Evolutionary conservation across 345 rosid genomes (phyloP).

Genomic region (Limnanthes douglasii): DNA sequence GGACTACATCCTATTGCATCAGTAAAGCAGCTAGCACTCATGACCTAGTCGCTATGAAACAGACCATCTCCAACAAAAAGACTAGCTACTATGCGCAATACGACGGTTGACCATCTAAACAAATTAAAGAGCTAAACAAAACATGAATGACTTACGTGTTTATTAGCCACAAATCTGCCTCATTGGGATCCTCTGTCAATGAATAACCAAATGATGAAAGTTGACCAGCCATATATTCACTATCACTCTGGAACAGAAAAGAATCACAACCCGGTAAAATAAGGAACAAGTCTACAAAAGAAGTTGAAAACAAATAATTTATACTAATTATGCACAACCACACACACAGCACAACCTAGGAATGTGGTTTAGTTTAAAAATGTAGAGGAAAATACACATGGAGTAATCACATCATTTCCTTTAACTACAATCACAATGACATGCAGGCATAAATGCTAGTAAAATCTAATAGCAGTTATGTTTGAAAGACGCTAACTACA

Average conservation of each 20-base stretch:
- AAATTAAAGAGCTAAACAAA: neutral
- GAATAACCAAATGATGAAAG: conserved; percentile 86
- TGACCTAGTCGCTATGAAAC: neutral
- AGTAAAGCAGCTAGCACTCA: neutral
- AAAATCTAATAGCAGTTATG: no score
- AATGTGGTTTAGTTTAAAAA: no score
- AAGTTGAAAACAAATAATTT: no score
- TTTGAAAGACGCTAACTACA: no score
- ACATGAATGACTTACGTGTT: conserved; percentile 50
- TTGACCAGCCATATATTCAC: conserved; percentile 99
- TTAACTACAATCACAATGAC: no score
- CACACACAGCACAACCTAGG: no score
- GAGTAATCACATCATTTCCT: no score
- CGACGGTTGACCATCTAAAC: neutral
- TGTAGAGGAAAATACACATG: no score
- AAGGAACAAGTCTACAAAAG: no score
- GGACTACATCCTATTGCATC: neutral
- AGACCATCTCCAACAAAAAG: conserved; percentile 3
- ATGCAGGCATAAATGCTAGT: no score
- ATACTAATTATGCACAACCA: no score
- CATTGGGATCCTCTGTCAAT: conserved; percentile 70
- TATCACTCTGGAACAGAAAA: conserved; percentile 54
- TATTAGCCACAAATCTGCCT: conserved; percentile 87
- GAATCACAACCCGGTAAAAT: neutral
- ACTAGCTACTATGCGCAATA: neutral